These are phyloP conservation scores for Omphalea diandra DNA, from an alignment of 441 rosid species.

Conservation along the genomic window DNA sequence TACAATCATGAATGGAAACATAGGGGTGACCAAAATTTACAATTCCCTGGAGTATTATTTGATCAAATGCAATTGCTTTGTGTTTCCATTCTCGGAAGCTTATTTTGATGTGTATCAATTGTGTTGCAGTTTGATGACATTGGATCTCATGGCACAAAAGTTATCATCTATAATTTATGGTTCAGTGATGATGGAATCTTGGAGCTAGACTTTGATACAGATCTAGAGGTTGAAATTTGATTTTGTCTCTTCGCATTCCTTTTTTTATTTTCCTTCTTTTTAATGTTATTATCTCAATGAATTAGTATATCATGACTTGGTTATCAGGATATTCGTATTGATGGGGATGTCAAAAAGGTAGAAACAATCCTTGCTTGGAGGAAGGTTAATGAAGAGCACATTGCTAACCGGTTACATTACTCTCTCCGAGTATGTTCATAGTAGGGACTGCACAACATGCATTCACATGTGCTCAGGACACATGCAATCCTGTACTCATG, in stretches of 20 bases:
- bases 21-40: not conserved
- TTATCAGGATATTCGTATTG: conserved; percentile 73
- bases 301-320: conserved; percentile 17
- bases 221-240: conserved; percentile 65
- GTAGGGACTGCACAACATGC: not conserved
- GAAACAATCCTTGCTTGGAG: conserved; percentile 41
- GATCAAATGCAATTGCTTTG: not conserved
- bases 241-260: not conserved
- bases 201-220: conserved; percentile 81
- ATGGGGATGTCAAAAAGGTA: conserved; percentile 52
- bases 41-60: not conserved
- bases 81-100: conserved; percentile 8
- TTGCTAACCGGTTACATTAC: conserved; percentile 57
- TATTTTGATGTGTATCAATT: conserved; percentile 8
- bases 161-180: conserved; percentile 89
- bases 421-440: conserved; percentile 74
- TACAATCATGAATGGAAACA: too few relatives aligned
- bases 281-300: conserved; percentile 20
- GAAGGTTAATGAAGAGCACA: conserved; percentile 59
- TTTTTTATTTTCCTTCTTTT: conserved; percentile 12
- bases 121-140: conserved; percentile 73
- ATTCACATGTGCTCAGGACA: not conserved
- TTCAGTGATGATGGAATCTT: conserved; percentile 52
- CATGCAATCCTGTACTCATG: too few relatives aligned
- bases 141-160: conserved; percentile 82